Conservation (phyloP, 2,329 filamentous ascomycete species). For the Dothideomycetes sp. region DNA sequence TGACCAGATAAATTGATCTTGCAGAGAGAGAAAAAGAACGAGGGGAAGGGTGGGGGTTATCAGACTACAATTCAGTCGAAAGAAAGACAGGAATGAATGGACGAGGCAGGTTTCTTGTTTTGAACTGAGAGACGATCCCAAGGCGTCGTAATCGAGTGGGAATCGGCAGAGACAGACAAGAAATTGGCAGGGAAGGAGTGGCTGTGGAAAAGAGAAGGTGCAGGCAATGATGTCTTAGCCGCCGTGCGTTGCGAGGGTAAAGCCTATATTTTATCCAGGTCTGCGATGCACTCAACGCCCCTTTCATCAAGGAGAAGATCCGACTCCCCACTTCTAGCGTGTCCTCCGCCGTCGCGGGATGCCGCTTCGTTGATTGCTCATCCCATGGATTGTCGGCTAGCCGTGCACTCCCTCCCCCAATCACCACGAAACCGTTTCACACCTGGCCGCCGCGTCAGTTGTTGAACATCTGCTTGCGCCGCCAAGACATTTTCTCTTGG, state of each 20-base stretch:
- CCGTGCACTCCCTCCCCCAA: conserved; percentile 1
- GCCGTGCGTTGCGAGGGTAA: conserved; percentile 7
- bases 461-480: conserved; percentile 5
- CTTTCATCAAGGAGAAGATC: conserved; percentile 8
- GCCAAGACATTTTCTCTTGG: conserved; percentile 2
- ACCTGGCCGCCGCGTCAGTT: too few relatives aligned
- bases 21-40: background rate
- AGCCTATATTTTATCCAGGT: conserved; percentile 8
- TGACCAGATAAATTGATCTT: conserved; percentile 10
- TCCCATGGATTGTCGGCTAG: too few relatives aligned
- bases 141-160: conserved; percentile 8
- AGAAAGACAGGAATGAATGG: background rate
- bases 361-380: conserved; percentile 7
- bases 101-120: conserved; percentile 4
- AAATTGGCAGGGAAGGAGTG: conserved; percentile 9
- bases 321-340: conserved; percentile 2
- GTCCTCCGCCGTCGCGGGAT: conserved; percentile 4
- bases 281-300: conserved; percentile 1
- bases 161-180: background rate
- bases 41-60: background rate
- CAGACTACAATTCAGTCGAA: background rate
- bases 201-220: conserved; percentile 2
- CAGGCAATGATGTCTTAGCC: conserved; percentile 7
- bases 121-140: conserved; percentile 1
- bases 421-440: conserved; percentile 13